A percentile compares a stretch with the other conserved stretches of the same genome.
These are phyloP conservation scores for Globisporangium parvum DNA, from an alignment of 352 stramenopile species.

Conservation along the genomic window DNA sequence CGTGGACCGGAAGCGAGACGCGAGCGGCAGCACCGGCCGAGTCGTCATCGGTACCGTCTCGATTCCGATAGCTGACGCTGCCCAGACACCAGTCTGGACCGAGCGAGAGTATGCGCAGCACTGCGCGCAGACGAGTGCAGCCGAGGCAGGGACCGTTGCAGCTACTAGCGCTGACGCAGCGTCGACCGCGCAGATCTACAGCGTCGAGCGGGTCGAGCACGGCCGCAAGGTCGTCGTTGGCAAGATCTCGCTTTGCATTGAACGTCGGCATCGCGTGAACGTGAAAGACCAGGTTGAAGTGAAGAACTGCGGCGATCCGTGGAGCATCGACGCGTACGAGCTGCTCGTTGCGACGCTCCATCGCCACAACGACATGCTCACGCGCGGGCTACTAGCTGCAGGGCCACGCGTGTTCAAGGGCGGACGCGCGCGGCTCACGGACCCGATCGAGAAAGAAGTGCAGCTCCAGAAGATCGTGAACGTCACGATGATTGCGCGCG, in stretches of 20 bases:
- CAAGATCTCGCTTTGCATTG: slow-evolving; percentile 39
- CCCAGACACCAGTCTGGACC: slow-evolving; percentile 6
- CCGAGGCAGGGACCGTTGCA: no score
- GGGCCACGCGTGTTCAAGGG: slow-evolving; percentile 20
- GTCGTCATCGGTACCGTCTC: slow-evolving; percentile 27
- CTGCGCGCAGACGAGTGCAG: neutral
- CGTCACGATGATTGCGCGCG: slow-evolving; percentile 33
- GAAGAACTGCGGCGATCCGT: slow-evolving; percentile 31
- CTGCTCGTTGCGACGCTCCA: slow-evolving; percentile 36
- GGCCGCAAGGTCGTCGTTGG: slow-evolving; percentile 26
- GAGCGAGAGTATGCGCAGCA: slow-evolving; percentile 4
- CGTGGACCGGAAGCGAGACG: slow-evolving; percentile 13
- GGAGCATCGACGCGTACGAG: slow-evolving; percentile 43
- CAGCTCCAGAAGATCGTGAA: slow-evolving; percentile 48
- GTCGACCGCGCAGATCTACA: slow-evolving; percentile 2
- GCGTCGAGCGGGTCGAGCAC: slow-evolving; percentile 17
- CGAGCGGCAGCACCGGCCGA: neutral
- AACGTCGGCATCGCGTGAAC: slow-evolving; percentile 18
- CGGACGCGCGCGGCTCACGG: slow-evolving; percentile 21
- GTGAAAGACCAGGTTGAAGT: slow-evolving; percentile 23
- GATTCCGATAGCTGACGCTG: slow-evolving; percentile 31
- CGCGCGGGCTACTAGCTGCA: slow-evolving; percentile 35
- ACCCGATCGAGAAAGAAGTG: slow-evolving; percentile 34
- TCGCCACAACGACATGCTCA: slow-evolving; percentile 31
- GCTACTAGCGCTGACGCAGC: neutral